phyloP scores from a whole-genome alignment of 345 rosid genomes.

The Sapria himalayana region DNA sequence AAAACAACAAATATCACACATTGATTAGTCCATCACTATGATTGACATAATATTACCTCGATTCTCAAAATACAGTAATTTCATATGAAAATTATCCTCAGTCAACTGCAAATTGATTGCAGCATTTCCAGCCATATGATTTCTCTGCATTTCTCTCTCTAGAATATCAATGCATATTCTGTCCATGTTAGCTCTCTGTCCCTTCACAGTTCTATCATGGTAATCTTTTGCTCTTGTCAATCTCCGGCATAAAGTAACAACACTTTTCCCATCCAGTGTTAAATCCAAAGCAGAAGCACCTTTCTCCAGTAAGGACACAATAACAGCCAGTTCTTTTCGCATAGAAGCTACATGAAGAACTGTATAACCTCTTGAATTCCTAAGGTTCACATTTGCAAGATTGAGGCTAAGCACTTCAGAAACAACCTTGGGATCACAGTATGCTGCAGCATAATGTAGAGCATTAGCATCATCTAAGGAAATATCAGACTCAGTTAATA shows the following conservation, averaged over 20 bases:
- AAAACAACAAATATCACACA: neutral
- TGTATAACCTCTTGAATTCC: constrained; percentile 57
- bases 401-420: constrained; percentile 50
- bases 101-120: constrained; percentile 27
- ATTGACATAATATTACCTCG: constrained; percentile 35
- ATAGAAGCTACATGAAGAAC: constrained; percentile 82
- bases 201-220: constrained; percentile 42
- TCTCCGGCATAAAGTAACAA: constrained; percentile 64
- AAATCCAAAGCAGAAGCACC: constrained; percentile 57
- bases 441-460: constrained; percentile 75
- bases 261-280: constrained; percentile 61
- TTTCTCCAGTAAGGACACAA: constrained; percentile 44
- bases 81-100: constrained; percentile 75
- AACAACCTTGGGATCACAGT: constrained; percentile 82
- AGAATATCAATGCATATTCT: constrained; percentile 64
- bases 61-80: constrained; percentile 70
- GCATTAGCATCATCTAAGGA: constrained; percentile 65
- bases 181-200: constrained; percentile 61
- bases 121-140: constrained; percentile 35
- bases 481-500: constrained; percentile 53
- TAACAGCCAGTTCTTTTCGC: constrained; percentile 58
- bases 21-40: neutral
- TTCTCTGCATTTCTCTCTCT: constrained; percentile 69
- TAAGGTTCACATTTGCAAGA: constrained; percentile 51
- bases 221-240: constrained; percentile 81